A percentile compares a stretch with the other conserved stretches of the same genome.
These are phyloP conservation scores for Populus deltoides DNA, from an alignment of 345 rosid species.

Conservation along the genomic window DNA sequence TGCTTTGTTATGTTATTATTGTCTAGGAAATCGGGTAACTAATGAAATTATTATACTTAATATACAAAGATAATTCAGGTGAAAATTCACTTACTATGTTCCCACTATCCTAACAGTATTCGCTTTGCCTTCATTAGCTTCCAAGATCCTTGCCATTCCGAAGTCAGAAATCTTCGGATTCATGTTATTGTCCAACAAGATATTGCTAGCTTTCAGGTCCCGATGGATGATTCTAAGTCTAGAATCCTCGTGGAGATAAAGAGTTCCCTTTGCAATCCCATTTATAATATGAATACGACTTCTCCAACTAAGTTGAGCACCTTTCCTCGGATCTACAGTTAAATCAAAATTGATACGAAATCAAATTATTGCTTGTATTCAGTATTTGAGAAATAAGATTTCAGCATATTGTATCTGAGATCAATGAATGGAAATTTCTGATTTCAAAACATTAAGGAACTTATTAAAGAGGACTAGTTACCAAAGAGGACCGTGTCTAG, in stretches of 20 bases:
- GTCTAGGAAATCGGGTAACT: neutral
- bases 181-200: conserved; percentile 47
- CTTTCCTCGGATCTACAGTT: conserved; percentile 22
- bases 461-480: conserved; percentile 11
- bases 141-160: conserved; percentile 54
- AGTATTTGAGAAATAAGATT: neutral
- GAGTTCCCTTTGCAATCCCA: conserved; percentile 40
- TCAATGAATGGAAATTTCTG: neutral
- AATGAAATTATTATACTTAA: no score
- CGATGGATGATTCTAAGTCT: conserved; percentile 50
- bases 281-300: conserved; percentile 21
- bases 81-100: conserved; percentile 40
- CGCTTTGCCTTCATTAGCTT: conserved; percentile 31
- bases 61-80: neutral
- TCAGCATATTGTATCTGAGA: neutral
- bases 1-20: neutral
- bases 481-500: conserved; percentile 45
- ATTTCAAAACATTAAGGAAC: neutral
- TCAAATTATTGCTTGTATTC: neutral
- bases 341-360: neutral
- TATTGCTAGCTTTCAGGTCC: conserved; percentile 58
- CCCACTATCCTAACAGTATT: conserved; percentile 50
- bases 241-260: conserved; percentile 53
- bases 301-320: conserved; percentile 22
- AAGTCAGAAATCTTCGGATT: conserved; percentile 62